Base-by-base conservation (phyloP, 1,284 basidiomycete genomes). In the Athelia psychrophila region DNA sequence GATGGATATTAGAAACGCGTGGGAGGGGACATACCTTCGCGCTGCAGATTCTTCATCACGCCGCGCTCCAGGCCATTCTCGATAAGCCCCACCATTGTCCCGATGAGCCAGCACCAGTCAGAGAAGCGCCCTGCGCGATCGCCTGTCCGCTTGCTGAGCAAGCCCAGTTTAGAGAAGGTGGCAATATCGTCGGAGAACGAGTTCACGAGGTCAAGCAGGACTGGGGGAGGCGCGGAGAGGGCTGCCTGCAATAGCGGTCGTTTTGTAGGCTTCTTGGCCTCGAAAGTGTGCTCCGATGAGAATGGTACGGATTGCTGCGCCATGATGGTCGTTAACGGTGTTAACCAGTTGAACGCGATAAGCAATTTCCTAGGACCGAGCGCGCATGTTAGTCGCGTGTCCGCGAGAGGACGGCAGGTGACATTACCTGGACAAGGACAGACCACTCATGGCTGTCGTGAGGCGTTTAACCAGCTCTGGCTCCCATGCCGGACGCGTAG, bases 51-150 rank as follows among this genome's bases (percentile, higher is more conserved):
- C 40, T 73, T 76, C 42, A 89, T 83, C 56, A 91, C 78, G 56
- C 79, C 76, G 56, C 85, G 74, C 64, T 92, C 88, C 2, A 92
- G 81, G 6, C 80, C 79, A 62, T 92, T 90, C 71, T 91, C 89
- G 5, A 92, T 87, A 5, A 92, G 71, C 45, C 84, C 83, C 10
- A 88, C 87, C 18, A 92, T 71, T 0, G 88, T 92, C 20, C 84
- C 75, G 20, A 86, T 71, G 59, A 92, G 77, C 90, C 89, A 92
- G 63, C 89, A 90, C 86, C 87, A 91, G 64, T 92, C 82, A 1
- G 89, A 81, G 60, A 91, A 81, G 20, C 81, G 77, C 27, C 74
- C 88, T 3, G 88, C 89, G 35, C 82, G 78, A 46, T 80, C 77
- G 19, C 90, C 90, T 1, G 77, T 69, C 49, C 72, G 76, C 57